These are phyloP conservation scores for Fragilaria radians DNA, from an alignment of 108 stramenopile genomes.

Conservation along the genomic window DNA sequence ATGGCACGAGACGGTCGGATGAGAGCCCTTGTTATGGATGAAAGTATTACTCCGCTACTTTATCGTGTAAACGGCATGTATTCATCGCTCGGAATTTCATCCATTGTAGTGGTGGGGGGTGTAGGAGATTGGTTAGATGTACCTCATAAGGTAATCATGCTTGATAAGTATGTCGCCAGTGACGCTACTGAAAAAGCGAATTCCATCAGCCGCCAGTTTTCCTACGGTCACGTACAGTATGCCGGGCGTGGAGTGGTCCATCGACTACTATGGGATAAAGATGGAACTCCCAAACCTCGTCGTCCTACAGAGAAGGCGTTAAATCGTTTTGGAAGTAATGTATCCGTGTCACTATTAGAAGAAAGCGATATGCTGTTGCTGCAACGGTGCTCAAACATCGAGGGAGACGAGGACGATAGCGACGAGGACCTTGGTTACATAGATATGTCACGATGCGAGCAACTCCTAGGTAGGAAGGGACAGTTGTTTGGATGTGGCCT, in stretches of 20 bases:
- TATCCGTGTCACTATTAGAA: slow-evolving; percentile 40
- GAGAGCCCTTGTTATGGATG: slow-evolving; percentile 89
- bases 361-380: slow-evolving; percentile 25
- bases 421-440: slow-evolving; percentile 73
- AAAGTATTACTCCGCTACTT: slow-evolving; percentile 91
- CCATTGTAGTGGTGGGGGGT: slow-evolving; percentile 95
- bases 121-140: slow-evolving; percentile 96
- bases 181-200: slow-evolving; percentile 79
- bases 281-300: slow-evolving; percentile 44
- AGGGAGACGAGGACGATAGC: slow-evolving; percentile 17
- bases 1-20: slow-evolving; percentile 94
- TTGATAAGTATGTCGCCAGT: slow-evolving; percentile 83
- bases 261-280: slow-evolving; percentile 68
- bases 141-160: slow-evolving; percentile 79
- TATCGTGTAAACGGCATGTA: slow-evolving; percentile 83
- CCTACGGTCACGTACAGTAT: slow-evolving; percentile 88
- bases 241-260: slow-evolving; percentile 85
- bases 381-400: background rate
- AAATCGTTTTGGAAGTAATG: slow-evolving; percentile 6
- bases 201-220: slow-evolving; percentile 77
- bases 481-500: slow-evolving; percentile 78
- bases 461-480: slow-evolving; percentile 59
- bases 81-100: slow-evolving; percentile 64
- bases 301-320: slow-evolving; percentile 20
- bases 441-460: slow-evolving; percentile 77